Evolutionary conservation across 2,329 filamentous ascomycete genomes (phyloP), one percentile per base, ranked within the genome.

Genomic region (Knufia petricola): DNA sequence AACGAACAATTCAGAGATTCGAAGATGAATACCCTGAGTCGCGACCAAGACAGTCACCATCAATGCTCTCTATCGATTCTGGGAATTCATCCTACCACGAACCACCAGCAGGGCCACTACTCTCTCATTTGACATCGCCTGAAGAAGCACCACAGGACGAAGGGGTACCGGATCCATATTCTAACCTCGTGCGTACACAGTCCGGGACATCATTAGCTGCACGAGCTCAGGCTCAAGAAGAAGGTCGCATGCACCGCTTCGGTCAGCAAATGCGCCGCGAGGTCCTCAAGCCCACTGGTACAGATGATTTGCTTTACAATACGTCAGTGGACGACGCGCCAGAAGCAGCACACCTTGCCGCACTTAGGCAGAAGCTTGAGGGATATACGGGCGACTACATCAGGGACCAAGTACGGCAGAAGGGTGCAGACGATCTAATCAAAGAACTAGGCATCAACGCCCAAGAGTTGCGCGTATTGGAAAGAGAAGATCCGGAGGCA

Each of bases 21-120:
- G 92, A 96, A 64, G 85, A 94, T 63, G 90, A 96, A 65, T 96
- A 88, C 60, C 92, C 92, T 0, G 90, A 96, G 62, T 94, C 86
- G 0, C 81, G 87, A 30, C 71, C 79, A 36, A 57, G 61, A 13
- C 32, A 38, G 21, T 39, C 32, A 7, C 37, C 37, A 19, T 41
- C 46, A 15, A 42, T 26, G 28, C 46, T 32, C 28, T 31, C 38
- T 4, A 15, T 42, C 36, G 34, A 41, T 8, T 67, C 64, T 2
- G 64, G 62, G 31, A 60, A 65, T 30, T 67, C 63, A 4, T 62
- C 60, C 10, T 60, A 66, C 20, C 62, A 61, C 40, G 58, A 48
- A 3, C 54, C 55, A 24, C 55, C 21, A 9, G n/a, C 21, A 13
- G 44, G 24, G 4, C 32, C 32, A 10, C 34, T 38, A 13, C n/a